phyloP scores from a whole-genome alignment of 257 asterid genomes.

The Schizonepeta tenuifolia region DNA sequence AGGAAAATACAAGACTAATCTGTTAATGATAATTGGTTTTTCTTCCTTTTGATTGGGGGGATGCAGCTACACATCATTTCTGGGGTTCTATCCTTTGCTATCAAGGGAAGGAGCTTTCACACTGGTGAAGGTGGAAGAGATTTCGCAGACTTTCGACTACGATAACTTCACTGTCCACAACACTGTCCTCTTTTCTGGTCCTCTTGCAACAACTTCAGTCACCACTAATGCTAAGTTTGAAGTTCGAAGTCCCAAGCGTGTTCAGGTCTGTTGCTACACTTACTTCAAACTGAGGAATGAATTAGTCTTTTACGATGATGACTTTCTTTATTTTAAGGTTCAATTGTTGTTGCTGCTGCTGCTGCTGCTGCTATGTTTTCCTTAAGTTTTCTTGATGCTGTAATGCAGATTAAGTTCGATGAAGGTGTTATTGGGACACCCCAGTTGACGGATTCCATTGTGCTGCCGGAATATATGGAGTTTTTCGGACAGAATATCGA shows the following conservation, averaged over 20 bases:
- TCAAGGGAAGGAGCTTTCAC: conserved; percentile 60
- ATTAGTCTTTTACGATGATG: neutral
- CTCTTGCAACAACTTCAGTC: conserved; percentile 68
- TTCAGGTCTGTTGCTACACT: conserved; percentile 54
- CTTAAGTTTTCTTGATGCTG: neutral
- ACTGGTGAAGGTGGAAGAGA: conserved; percentile 68
- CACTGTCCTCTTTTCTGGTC: conserved; percentile 66
- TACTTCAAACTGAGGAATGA: neutral
- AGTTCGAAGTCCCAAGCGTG: conserved; percentile 84
- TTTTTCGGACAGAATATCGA: conserved; percentile 73
- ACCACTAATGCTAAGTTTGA: conserved; percentile 76
- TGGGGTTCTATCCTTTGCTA: conserved; percentile 63
- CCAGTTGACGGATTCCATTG: conserved; percentile 76
- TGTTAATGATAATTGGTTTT: neutral
- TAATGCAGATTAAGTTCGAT: conserved; percentile 67
- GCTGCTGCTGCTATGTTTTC: no score
- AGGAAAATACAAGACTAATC: neutral
- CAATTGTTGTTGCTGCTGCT: no score
- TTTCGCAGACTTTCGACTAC: conserved; percentile 77
- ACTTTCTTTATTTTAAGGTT: no score
- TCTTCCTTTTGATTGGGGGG: conserved; percentile 3
- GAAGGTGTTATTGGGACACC: conserved; percentile 87
- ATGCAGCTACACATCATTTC: conserved; percentile 77
- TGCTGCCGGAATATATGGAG: conserved; percentile 64
- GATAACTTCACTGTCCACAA: conserved; percentile 68